A percentile compares a stretch with the other conserved stretches of the same genome.
These are phyloP conservation scores for Capronia coronata DNA, from an alignment of 2,329 filamentous ascomycete genomes.

Conservation along the genomic window DNA sequence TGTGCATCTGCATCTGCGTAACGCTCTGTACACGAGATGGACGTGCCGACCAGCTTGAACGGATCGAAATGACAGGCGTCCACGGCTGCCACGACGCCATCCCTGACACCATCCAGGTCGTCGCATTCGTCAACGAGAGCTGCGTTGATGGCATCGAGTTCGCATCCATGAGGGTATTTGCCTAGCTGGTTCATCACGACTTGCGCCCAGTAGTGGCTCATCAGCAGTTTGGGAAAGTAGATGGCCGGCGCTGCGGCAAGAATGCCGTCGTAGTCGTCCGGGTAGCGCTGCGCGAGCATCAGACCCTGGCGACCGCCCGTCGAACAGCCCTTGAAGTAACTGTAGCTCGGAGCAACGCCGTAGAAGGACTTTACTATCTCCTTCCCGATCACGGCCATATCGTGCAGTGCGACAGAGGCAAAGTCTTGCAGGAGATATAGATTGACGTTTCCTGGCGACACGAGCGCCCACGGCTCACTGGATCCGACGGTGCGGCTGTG, in stretches of 20 bases:
- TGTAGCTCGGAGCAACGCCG: slow-evolving; percentile 4
- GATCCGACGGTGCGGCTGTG: background rate
- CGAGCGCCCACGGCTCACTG: slow-evolving; percentile 9
- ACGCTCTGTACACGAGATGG: slow-evolving; percentile 12
- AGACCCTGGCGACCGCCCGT: slow-evolving; percentile 55
- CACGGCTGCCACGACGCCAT: slow-evolving; percentile 27
- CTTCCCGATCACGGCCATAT: slow-evolving; percentile 32
- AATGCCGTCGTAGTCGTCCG: slow-evolving; percentile 28
- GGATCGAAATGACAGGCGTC: slow-evolving; percentile 18
- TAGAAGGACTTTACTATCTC: slow-evolving; percentile 15
- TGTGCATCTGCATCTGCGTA: background rate
- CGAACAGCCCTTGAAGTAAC: slow-evolving; percentile 54
- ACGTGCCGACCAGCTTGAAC: slow-evolving; percentile 8
- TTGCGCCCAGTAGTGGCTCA: slow-evolving; percentile 26
- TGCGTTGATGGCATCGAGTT: background rate
- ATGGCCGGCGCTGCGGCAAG: slow-evolving; percentile 28
- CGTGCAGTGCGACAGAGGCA: slow-evolving; percentile 32
- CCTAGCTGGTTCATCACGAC: slow-evolving; percentile 24
- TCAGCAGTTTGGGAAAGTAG: slow-evolving; percentile 29
- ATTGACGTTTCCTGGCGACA: slow-evolving; percentile 32
- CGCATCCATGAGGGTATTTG: slow-evolving; percentile 21
- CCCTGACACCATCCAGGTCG: slow-evolving; percentile 26
- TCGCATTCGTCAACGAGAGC: slow-evolving; percentile 33
- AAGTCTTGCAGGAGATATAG: slow-evolving; percentile 34
- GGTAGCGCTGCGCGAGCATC: slow-evolving; percentile 36